phyloP scores from a whole-genome alignment of 768 basidiomycete genomes.

The Fistulinella prunicolor region DNA sequence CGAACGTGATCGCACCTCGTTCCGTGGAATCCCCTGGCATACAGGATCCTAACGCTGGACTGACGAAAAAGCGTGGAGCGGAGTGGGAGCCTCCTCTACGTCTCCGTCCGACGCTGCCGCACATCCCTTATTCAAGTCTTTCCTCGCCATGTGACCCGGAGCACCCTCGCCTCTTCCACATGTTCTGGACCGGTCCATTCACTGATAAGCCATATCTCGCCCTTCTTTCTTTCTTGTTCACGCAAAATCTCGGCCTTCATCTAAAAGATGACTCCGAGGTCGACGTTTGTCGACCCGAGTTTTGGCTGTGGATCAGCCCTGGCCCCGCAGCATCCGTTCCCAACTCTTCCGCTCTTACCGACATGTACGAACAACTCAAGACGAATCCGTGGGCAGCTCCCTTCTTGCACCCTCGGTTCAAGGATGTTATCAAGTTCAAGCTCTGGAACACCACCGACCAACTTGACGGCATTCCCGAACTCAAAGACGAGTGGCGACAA shows the following conservation, averaged over 20 bases:
- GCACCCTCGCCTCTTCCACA: constrained; percentile 89
- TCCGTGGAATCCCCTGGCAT: constrained; percentile 28
- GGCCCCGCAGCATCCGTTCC: constrained; percentile 92
- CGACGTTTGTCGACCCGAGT: constrained; percentile 75
- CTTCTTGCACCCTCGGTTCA: constrained; percentile 90
- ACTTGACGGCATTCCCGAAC: constrained; percentile 85
- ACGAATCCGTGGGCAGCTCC: constrained; percentile 93
- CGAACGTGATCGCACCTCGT: constrained; percentile 32
- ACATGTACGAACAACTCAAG: constrained; percentile 83
- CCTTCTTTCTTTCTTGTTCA: constrained; percentile 90
- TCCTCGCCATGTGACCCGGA: constrained; percentile 75
- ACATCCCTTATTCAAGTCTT: constrained; percentile 56
- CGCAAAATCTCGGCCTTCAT: constrained; percentile 89
- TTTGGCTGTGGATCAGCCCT: constrained; percentile 99
- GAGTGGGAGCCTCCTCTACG: constrained; percentile 55
- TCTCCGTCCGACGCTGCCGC: constrained; percentile 49
- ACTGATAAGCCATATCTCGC: constrained; percentile 99
- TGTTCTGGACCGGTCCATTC: constrained; percentile 99
- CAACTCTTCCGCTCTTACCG: constrained; percentile 72
- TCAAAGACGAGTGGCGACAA: constrained; percentile 86
- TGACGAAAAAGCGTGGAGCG: constrained; percentile 55
- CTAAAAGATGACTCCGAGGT: constrained; percentile 43
- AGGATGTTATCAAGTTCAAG: constrained; percentile 90
- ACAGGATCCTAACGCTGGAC: constrained; percentile 50
- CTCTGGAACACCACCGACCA: constrained; percentile 99